Evolutionary conservation across 75 land plant species (phyloP).

Genomic region (Ceratopteris richardii): DNA sequence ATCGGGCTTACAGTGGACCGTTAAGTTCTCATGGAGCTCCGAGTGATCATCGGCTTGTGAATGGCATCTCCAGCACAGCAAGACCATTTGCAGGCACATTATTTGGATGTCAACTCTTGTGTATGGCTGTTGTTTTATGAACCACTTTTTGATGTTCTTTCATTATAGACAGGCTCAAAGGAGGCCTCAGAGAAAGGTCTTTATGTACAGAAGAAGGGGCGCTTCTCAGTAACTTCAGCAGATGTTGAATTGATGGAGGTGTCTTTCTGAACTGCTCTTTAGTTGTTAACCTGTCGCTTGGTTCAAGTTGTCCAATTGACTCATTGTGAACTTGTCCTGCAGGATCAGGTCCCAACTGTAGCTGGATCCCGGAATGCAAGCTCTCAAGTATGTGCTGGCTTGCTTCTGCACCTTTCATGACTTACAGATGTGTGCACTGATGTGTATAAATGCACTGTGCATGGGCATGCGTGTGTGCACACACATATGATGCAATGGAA

Average conservation of each 20-base stretch:
- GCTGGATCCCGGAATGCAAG: neutral
- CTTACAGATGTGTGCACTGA: no score
- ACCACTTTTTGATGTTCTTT: neutral
- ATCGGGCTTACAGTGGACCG: slow-evolving; percentile 20
- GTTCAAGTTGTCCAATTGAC: no score
- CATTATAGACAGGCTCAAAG: neutral
- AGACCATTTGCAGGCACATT: slow-evolving; percentile 13
- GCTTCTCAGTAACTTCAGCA: slow-evolving; percentile 80
- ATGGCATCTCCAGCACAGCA: slow-evolving; percentile 11
- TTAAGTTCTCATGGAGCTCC: slow-evolving; percentile 10
- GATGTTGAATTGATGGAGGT: slow-evolving; percentile 48
- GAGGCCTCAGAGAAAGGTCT: slow-evolving; percentile 19
- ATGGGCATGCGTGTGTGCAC: no score
- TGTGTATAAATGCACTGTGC: no score
- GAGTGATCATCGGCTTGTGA: slow-evolving; percentile 12
- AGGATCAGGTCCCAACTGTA: neutral
- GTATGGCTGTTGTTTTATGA: neutral
- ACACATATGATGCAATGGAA: no score
- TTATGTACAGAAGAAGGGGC: slow-evolving; percentile 74
- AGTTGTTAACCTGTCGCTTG: no score
- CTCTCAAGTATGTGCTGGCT: neutral
- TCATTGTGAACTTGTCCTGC: neutral
- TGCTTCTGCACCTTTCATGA: no score
- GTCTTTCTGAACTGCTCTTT: no score
- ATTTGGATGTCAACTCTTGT: neutral